These are phyloP conservation scores for Haematococcus lacustris DNA, from an alignment of 139 green algal genomes.

Conservation along the genomic window DNA sequence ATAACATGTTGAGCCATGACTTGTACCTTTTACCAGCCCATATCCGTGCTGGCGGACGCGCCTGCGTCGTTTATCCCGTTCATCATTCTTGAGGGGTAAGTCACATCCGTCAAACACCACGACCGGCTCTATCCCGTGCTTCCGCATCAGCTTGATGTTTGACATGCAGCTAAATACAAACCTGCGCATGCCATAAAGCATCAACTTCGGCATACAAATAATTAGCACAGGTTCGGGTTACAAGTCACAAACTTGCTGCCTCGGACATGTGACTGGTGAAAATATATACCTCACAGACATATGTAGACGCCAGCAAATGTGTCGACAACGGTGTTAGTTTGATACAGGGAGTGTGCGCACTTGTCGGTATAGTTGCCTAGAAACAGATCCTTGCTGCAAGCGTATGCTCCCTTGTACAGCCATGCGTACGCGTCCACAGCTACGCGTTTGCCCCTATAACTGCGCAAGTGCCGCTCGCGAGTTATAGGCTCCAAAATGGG, in stretches of 20 bases:
- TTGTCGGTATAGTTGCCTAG: conserved; percentile 65
- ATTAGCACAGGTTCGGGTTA: no score
- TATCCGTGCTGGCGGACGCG: no score
- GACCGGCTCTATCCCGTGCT: conserved; percentile 68
- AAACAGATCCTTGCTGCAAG: conserved; percentile 80
- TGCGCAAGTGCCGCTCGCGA: conserved; percentile 51
- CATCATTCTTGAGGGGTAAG: conserved; percentile 82
- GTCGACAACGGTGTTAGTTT: no score
- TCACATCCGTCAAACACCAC: conserved; percentile 91
- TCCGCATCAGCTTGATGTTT: conserved; percentile 64
- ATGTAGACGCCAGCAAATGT: no score
- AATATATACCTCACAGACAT: no score
- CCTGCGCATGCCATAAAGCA: no score
- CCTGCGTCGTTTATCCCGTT: conserved; percentile 63
- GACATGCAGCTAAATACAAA: no score
- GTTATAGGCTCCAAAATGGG: conserved; percentile 70
- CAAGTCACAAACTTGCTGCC: no score
- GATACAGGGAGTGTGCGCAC: conserved; percentile 68
- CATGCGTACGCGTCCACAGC: conserved; percentile 92
- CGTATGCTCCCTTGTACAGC: conserved; percentile 87
- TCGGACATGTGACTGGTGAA: no score
- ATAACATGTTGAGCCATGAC: no score
- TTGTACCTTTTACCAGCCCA: no score
- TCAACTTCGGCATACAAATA: no score
- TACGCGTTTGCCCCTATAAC: conserved; percentile 69